These are phyloP conservation scores for Lichtheimia ornata DNA, from an alignment of 371 early-diverging fungal genomes.

Conservation along the genomic window DNA sequence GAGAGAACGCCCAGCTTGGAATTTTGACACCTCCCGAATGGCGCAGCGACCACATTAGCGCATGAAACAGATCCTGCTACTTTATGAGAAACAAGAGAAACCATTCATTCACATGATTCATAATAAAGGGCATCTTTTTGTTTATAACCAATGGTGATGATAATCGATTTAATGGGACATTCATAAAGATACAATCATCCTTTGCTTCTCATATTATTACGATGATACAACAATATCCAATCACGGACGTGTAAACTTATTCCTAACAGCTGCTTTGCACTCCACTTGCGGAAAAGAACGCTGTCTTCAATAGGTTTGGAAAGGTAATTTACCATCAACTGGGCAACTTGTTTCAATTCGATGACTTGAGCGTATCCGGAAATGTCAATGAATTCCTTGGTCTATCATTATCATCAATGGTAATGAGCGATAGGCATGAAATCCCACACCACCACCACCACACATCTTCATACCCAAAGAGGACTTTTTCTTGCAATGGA, in stretches of 20 bases:
- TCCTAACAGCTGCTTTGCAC: conserved; percentile 69
- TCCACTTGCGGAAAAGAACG: conserved; percentile 83
- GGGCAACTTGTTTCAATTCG: conserved; percentile 64
- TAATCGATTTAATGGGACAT: no score
- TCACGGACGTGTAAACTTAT: conserved; percentile 73
- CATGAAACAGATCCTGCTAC: no score
- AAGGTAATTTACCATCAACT: conserved; percentile 72
- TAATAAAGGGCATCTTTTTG: no score
- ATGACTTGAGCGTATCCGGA: conserved; percentile 71
- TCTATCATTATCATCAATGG: conserved; percentile 21
- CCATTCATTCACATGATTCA: no score
- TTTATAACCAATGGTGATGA: no score
- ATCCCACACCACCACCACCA: conserved; percentile 69
- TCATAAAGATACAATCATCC: no score
- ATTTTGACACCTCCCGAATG: no score
- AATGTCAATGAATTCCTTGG: conserved; percentile 64
- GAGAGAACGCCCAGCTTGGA: no score
- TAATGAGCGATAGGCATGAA: background rate
- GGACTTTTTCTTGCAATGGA: conserved; percentile 47
- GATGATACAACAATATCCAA: conserved; percentile 35
- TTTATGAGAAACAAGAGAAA: no score
- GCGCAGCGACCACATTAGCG: no score
- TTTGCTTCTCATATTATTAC: no score
- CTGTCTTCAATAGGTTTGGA: conserved; percentile 53
- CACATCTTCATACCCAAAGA: conserved; percentile 55